Evolutionary conservation across 2,329 filamentous ascomycete species (phyloP).

Genomic region (Talaromyces sp.): DNA sequence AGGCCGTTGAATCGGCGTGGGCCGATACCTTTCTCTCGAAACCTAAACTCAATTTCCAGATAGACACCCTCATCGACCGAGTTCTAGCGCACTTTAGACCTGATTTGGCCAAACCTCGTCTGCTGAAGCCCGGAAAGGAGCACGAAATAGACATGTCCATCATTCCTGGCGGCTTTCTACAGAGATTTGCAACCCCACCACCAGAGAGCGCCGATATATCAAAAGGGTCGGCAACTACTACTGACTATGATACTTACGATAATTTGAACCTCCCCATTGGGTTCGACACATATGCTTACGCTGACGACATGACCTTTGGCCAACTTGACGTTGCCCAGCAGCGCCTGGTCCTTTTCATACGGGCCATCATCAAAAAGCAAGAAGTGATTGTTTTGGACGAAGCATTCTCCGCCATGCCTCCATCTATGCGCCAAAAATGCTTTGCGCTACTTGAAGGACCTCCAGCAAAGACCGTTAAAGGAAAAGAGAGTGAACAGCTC

Average conservation of each 20-base stretch:
- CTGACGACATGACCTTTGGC: slow-evolving; percentile 72
- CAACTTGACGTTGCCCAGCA: slow-evolving; percentile 54
- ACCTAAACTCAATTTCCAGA: slow-evolving; percentile 58
- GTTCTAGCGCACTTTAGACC: slow-evolving; percentile 71
- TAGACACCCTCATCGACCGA: slow-evolving; percentile 60
- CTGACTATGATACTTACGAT: neutral
- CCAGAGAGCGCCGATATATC: neutral
- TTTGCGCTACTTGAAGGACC: slow-evolving; percentile 68
- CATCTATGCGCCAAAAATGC: slow-evolving; percentile 78
- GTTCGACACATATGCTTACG: slow-evolving; percentile 50
- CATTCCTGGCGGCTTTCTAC: slow-evolving; percentile 3
- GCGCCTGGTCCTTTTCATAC: slow-evolving; percentile 77
- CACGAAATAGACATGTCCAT: slow-evolving; percentile 7
- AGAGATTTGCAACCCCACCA: neutral
- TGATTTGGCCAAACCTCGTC: slow-evolving; percentile 61
- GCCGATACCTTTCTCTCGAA: slow-evolving; percentile 76
- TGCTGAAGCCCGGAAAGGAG: slow-evolving; percentile 2
- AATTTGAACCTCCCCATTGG: neutral
- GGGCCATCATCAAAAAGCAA: slow-evolving; percentile 73
- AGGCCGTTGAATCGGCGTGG: slow-evolving; percentile 81
- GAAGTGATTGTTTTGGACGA: slow-evolving; percentile 84
- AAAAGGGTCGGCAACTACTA: neutral
- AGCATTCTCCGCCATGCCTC: slow-evolving; percentile 81
- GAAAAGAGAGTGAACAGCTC: neutral
- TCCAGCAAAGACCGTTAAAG: neutral